Base-by-base conservation (phyloP, 139 green algal genomes). In the Chlamydomonas incerta region DNA sequence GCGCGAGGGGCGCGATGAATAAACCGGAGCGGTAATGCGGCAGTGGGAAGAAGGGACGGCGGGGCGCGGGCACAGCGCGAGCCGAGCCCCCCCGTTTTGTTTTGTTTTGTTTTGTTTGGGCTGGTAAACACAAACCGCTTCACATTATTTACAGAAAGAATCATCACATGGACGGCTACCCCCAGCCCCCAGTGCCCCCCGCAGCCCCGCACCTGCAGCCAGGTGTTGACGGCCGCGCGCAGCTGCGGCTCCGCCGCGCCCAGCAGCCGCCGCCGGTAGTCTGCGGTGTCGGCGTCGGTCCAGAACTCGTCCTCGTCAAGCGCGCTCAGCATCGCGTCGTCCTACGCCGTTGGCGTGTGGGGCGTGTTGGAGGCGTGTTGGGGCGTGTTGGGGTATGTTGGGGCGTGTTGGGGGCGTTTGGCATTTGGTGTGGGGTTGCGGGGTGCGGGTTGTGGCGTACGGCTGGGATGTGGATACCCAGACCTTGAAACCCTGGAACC, bases 151-250 rank as follows among this genome's bases (percentile, higher is more conserved):
- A n/a, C n/a, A n/a, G n/a, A n/a, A n/a, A n/a, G n/a, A n/a, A 50
- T 8, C 41, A 13, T 8, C 41, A 50, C 41, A 50, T 13, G 8
- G 6, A 50, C 41, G 41, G 6, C 41, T 50, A 50, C 41, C 41
- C 41, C 5, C 41, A 5, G 6, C 41, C 41, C 5, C 41, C 41
- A 50, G 6, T 1, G 10, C n/a, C 17, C 15, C 0, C 50, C 34
- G n/a, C n/a, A n/a, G n/a, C n/a, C n/a, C n/a, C n/a, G n/a, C 34
- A 83, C 77, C 77, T 83, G 77, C 77, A 74, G 41, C 77, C 77
- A 83, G 4, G 77, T 83, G 77, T 83, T 83, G 63, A 83, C 46
- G 15, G 77, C 65, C 6, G 29, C 15, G 28, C 77, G 41, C 77
- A 83, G 63, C 77, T 74, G 41, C 77, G 63, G 63, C 10, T 83